Base-by-base conservation (phyloP, 768 basidiomycete species). In the Phanerodontia chrysosporium region DNA sequence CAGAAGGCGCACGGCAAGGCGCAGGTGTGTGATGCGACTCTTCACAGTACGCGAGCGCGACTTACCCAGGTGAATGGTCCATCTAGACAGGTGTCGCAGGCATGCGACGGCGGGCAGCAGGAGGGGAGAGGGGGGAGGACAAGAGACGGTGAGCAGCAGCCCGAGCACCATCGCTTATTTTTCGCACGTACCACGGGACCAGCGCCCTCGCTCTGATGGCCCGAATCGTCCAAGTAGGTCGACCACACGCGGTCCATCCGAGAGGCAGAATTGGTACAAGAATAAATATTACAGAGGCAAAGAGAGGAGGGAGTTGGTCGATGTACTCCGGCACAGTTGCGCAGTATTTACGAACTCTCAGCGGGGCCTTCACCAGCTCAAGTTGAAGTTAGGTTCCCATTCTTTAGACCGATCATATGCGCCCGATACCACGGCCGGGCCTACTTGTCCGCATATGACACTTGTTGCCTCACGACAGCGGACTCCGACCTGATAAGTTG, bases 201-300 rank as follows among this genome's bases (percentile, higher is more conserved):
- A 61, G 60, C 25, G 62, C 55, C 35, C 30, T 51, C 35, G 27
- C 44, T 42, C 5, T 58, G 48, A 52, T 62, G 58, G 4, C 56
- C 57, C 57, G 66, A 53, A 51, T 48, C 65, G 65, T 76, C 76
- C 18, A 82, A 76, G 65, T 83, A 83, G 10, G 76, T 77, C 28
- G 80, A 81, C 81, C 82, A 83, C 54, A 80, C 72, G 27, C 79
- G 75, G 63, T 83, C 77, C 80, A 82, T 82, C 65, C 39, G 30
- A 4, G 25, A 27, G 48, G 24, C 22, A 30, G 63, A 49, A 52
- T 21, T 35, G 7, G 24, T 46, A 45, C 57, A 32, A 45, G 22
- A 49, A 58, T 24, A 44, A 30, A 29, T 48, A 28, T n/a, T 60
- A 58, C 56, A 60, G 29, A 13, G n/a, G 6, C 12, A 51, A 18